Base-by-base conservation (phyloP, 306 rosid species). In the Adenanthera pavonina region DNA sequence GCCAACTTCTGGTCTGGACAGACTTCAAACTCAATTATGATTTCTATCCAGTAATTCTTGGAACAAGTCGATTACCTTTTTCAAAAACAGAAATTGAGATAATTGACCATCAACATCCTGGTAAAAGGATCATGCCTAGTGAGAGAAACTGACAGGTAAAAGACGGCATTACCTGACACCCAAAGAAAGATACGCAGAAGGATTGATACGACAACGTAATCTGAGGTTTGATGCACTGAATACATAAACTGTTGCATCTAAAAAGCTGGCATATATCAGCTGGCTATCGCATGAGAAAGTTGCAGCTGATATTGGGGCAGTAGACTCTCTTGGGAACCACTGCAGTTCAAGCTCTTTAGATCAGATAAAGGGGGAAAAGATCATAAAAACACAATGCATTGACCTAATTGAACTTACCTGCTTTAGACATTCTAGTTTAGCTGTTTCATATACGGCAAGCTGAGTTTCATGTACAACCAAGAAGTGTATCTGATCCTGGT, bases 281-380 rank as follows among this genome's bases (percentile, higher is more conserved):
- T 90, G 98, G 83, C 99, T 93, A 88, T 95, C 98, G 48, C 99
- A 95, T 20, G 99, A 95, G 93, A 95, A 95, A 64, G 97, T 91
- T 66, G 97, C 99, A 80, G 94, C 96, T 14, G 99, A 93, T 81
- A 95, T 93, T 51, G 94, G 97, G n/a, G 98, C 97, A 5, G 91
- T 72, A 43, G 97, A 87, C 49, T 95, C 97, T 62, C 92, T 88
- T 57, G 92, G 89, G 81, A 49, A 71, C 97, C 97, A 95, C 97
- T 95, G 69, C 60, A 87, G 80, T 76, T 78, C 11, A 64, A 84
- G 77, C 77, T 35, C 69, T 43, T 43, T 5, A 65, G 10, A 53
- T 86, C 80, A 82, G 69, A 76, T 69, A 68, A 86, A 65, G 40
- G 67, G 36, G 17, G 59, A 36, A 20, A 51, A 47, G 79, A 49